Evolutionary conservation across 2,329 filamentous ascomycete genomes (phyloP).

Genomic region (Aspergillus pseudoterreus): DNA sequence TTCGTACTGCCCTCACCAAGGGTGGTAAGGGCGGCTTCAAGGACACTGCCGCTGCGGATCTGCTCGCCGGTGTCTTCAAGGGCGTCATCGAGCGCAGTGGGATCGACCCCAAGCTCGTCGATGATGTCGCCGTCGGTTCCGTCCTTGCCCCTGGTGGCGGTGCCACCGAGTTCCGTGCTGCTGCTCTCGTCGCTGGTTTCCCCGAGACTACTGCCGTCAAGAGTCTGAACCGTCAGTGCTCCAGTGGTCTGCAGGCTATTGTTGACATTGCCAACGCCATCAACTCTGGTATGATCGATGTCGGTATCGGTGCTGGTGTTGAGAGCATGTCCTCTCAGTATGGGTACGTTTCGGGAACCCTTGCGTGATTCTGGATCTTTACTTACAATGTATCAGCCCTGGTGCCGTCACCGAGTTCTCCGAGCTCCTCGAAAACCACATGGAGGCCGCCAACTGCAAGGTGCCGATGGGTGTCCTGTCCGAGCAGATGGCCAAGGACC

Average conservation of each 20-base stretch:
- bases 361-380: not conserved
- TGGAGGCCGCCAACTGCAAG: conserved; percentile 90
- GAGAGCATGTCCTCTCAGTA: conserved; percentile 96
- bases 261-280: conserved; percentile 95
- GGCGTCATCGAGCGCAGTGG: conserved; percentile 77
- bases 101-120: conserved; percentile 82
- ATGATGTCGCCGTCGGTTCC: conserved; percentile 88
- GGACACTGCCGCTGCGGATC: conserved; percentile 82
- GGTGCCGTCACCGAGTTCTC: conserved; percentile 89
- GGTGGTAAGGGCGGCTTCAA: conserved; percentile 94
- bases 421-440: conserved; percentile 75
- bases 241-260: conserved; percentile 84
- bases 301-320: conserved; percentile 89
- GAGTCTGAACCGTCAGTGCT: conserved; percentile 90
- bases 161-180: conserved; percentile 94
- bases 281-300: conserved; percentile 84
- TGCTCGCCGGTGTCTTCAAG: conserved; percentile 79
- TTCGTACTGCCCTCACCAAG: conserved; percentile 88
- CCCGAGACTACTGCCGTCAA: conserved; percentile 80
- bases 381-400: conserved; percentile 53
- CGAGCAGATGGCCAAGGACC: conserved; percentile 90
- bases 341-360: conserved; percentile 55
- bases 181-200: conserved; percentile 85
- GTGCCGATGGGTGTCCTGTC: conserved; percentile 94
- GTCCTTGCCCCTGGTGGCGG: conserved; percentile 91